phyloP scores from a whole-genome alignment of 2,329 filamentous ascomycete species.

The Fusarium sp. region DNA sequence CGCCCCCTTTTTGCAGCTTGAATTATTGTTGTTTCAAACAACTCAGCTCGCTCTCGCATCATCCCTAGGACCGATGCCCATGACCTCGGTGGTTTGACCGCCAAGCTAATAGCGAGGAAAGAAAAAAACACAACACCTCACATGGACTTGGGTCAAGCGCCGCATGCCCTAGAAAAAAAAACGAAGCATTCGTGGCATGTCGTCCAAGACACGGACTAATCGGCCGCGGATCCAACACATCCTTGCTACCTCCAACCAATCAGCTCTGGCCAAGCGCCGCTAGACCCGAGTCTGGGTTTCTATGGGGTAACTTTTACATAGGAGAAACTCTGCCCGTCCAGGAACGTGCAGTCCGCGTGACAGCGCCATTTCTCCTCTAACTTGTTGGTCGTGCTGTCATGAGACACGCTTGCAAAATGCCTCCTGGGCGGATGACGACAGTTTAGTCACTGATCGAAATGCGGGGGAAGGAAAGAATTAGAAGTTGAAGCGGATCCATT shows the following conservation, averaged over 20 bases:
- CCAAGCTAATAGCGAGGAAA: not conserved
- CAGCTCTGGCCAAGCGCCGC: not conserved
- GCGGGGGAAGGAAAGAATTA: constrained; percentile 33
- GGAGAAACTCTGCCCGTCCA: constrained; percentile 44
- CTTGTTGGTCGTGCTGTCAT: constrained; percentile 1
- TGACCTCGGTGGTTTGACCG: not conserved
- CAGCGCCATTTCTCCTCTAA: constrained; percentile 33
- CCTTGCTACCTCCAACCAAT: constrained; percentile 29
- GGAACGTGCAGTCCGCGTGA: constrained; percentile 44
- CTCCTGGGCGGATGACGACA: constrained; percentile 30
- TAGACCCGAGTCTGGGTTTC: constrained; percentile 36
- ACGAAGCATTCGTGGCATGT: not conserved
- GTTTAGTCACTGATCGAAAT: constrained; percentile 23
- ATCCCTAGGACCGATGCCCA: not conserved
- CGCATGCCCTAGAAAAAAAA: not conserved
- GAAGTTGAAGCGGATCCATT: constrained; percentile 20
- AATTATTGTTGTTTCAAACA: too few relatives aligned
- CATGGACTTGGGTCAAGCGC: not conserved
- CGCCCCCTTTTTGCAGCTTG: not conserved
- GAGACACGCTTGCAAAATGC: constrained; percentile 3
- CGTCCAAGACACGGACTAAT: constrained; percentile 1
- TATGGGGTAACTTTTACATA: constrained; percentile 49
- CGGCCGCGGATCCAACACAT: constrained; percentile 18
- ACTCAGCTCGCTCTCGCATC: too few relatives aligned
- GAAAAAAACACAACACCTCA: not conserved